Evolutionary conservation across 768 basidiomycete species (phyloP).

Genomic region (Chalciporus piperatus): DNA sequence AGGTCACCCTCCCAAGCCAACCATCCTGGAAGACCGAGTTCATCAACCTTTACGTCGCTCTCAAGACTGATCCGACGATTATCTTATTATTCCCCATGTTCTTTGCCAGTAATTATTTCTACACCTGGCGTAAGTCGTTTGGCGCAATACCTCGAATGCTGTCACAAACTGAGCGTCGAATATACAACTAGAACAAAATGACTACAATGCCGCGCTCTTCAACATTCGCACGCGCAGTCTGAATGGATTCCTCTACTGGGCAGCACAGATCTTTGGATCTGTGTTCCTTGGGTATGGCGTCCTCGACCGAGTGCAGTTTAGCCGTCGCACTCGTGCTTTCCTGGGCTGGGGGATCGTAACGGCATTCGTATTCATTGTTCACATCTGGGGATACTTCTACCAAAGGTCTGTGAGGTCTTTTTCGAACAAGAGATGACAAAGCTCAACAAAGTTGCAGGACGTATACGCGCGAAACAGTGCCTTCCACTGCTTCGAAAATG

Average conservation of each 20-base stretch:
- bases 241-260: slow-evolving; percentile 80
- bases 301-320: slow-evolving; percentile 54
- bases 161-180: slow-evolving; percentile 7
- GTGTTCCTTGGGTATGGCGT: slow-evolving; percentile 60
- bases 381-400: slow-evolving; percentile 76
- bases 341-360: slow-evolving; percentile 63
- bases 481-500: slow-evolving; percentile 42
- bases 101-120: slow-evolving; percentile 82
- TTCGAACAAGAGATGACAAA: neutral
- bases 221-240: slow-evolving; percentile 75
- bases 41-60: slow-evolving; percentile 61
- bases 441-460: slow-evolving; percentile 29
- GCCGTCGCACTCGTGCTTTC: slow-evolving; percentile 70
- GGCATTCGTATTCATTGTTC: slow-evolving; percentile 62
- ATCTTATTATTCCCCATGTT: slow-evolving; percentile 83
- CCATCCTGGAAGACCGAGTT: slow-evolving; percentile 80
- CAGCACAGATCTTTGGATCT: slow-evolving; percentile 74
- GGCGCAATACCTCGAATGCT: neutral
- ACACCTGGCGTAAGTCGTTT: slow-evolving; percentile 68
- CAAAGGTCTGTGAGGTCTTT: slow-evolving; percentile 51
- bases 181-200: slow-evolving; percentile 63
- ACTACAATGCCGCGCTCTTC: slow-evolving; percentile 76
- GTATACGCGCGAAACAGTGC: slow-evolving; percentile 57
- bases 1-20: slow-evolving; percentile 57
- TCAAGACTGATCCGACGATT: slow-evolving; percentile 70